A percentile compares a stretch with the other conserved stretches of the same genome.
phyloP scores from a whole-genome alignment of 768 basidiomycete species.

The Trametes elegans region DNA sequence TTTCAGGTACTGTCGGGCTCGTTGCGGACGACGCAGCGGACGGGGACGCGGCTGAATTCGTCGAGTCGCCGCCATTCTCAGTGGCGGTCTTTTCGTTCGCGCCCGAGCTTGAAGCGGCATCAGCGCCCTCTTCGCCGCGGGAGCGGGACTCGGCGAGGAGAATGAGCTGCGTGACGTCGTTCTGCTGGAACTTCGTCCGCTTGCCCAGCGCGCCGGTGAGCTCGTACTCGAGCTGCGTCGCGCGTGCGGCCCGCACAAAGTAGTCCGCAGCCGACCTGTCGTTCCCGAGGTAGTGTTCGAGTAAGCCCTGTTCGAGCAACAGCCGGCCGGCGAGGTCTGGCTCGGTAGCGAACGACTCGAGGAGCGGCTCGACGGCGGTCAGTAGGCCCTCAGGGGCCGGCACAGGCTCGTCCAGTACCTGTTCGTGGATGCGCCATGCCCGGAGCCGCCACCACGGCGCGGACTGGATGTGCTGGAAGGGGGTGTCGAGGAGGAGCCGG shows the following conservation, averaged over 20 bases:
- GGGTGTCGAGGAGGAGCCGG: constrained; percentile 59
- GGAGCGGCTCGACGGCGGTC: constrained; percentile 41
- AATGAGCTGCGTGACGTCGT: constrained; percentile 84
- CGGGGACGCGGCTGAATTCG: not conserved
- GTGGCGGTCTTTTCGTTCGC: not conserved
- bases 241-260: constrained; percentile 75
- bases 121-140: constrained; percentile 11
- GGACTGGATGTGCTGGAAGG: constrained; percentile 49
- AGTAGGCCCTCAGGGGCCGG: constrained; percentile 46
- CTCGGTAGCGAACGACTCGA: constrained; percentile 41
- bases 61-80: constrained; percentile 2
- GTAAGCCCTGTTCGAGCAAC: constrained; percentile 71
- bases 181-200: constrained; percentile 90
- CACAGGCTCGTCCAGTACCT: constrained; percentile 82
- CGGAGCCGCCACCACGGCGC: constrained; percentile 86
- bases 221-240: constrained; percentile 82
- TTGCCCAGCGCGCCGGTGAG: constrained; percentile 91
- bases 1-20: constrained; percentile 60
- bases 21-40: not conserved
- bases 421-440: constrained; percentile 66
- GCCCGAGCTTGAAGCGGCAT: not conserved
- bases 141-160: constrained; percentile 85
- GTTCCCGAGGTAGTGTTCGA: constrained; percentile 72
- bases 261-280: constrained; percentile 75
- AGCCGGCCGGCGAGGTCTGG: constrained; percentile 68